Conservation (phyloP, 2,329 filamentous ascomycete species). For the Claviceps capensis region DNA sequence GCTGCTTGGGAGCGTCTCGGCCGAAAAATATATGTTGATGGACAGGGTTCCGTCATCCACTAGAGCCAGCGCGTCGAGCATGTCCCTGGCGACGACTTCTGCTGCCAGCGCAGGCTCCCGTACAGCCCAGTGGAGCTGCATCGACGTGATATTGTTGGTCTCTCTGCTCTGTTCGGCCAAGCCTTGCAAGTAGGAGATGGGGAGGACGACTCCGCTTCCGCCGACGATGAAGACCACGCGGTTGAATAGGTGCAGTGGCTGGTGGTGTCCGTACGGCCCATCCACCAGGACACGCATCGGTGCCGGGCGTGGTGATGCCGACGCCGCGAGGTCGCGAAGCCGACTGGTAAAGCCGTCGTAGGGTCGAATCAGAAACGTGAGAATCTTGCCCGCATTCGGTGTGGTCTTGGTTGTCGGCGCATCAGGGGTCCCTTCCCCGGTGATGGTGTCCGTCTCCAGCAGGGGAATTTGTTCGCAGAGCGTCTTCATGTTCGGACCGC, state of each 20-base stretch:
- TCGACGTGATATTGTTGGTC: conserved; percentile 8
- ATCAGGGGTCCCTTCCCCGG: conserved; percentile 1
- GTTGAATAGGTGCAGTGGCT: conserved; percentile 23
- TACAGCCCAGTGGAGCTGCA: conserved; percentile 30
- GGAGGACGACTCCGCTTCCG: conserved; percentile 30
- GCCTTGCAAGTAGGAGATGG: conserved; percentile 23
- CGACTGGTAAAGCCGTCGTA: conserved; percentile 30
- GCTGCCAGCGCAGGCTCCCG: conserved; percentile 24
- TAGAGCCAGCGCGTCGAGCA: conserved; percentile 14
- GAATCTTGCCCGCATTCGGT: conserved; percentile 6
- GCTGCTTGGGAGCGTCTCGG: conserved; percentile 4
- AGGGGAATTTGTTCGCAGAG: conserved; percentile 20
- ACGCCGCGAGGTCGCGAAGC: conserved; percentile 18
- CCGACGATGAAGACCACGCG: conserved; percentile 30
- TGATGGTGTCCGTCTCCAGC: conserved; percentile 10
- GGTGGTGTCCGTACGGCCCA: conserved; percentile 30
- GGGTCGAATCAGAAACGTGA: conserved; percentile 31
- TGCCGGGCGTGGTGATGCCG: conserved; percentile 12
- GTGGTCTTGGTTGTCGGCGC: background rate
- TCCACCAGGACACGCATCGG: conserved; percentile 26
- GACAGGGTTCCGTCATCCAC: conserved; percentile 14
- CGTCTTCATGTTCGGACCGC: conserved; percentile 5
- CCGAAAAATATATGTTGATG: conserved; percentile 24
- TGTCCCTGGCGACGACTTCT: conserved; percentile 20
- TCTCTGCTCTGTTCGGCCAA: conserved; percentile 11